phyloP scores from a whole-genome alignment of 2,329 filamentous ascomycete genomes.

The Colletotrichum sp. region DNA sequence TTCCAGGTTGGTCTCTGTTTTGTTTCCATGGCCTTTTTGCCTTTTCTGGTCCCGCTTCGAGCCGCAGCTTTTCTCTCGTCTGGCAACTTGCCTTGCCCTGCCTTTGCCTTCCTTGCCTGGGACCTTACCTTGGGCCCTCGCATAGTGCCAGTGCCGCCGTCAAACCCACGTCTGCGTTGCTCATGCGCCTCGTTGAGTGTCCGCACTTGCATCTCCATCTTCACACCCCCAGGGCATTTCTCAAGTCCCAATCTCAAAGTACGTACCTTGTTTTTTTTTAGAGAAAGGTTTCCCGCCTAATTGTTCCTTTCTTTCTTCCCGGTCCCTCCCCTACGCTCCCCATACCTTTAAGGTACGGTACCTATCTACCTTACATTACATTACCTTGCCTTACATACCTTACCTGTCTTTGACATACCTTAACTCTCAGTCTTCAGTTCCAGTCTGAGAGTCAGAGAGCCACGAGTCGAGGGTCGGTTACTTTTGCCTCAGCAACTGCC shows the following conservation, averaged over 20 bases:
- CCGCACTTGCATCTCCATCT: neutral
- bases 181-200: conserved; percentile 1
- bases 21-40: neutral
- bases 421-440: neutral
- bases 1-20: neutral
- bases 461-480: neutral
- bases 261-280: neutral
- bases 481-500: neutral
- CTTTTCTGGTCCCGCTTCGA: neutral
- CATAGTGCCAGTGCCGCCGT: neutral
- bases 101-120: neutral
- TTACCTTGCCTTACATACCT: neutral
- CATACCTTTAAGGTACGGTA: neutral
- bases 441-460: neutral
- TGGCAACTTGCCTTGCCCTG: neutral
- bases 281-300: neutral
- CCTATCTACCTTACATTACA: neutral
- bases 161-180: neutral
- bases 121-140: neutral
- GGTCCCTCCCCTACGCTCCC: neutral
- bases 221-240: neutral
- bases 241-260: neutral
- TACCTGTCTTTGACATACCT: neutral
- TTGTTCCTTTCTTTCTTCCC: neutral
- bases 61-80: neutral